Evolutionary conservation across 371 early-diverging fungal species (phyloP), one percentile per base, ranked within the genome.

Genomic region (Dichotomocladium elegans): DNA sequence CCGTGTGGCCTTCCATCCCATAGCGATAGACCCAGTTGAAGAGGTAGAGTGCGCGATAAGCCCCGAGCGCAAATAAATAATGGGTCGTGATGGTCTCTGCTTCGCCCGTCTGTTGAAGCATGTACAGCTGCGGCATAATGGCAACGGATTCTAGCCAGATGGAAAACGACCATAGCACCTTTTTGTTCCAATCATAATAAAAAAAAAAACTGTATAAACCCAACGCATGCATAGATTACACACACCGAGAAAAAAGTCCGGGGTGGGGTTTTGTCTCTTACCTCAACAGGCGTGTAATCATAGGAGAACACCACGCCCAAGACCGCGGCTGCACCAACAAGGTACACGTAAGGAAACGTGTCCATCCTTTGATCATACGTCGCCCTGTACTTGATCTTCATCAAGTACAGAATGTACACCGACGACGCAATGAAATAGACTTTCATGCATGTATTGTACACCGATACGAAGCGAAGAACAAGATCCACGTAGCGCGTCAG

Each of bases 71-170:
- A 72, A 98, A 94, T 43, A 99, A 73, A 72, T 99, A 99, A 65
- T 96, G 98, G 3, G 94, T 88, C 2, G 99, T 99, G 60, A 99
- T 96, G 9, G 94, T 95, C 61, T 99, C 99, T 11, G 98, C 98
- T 68, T 99, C 99, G 24, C 98, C 98, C 2, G 96, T 96, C 55
- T 94, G 87, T 22, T 94, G 89, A 44, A 99, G 74, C 85, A 94
- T 92, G 64, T 94, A 94, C 25, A 99, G 82, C 71, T 99, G 99
- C 15, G 99, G 99, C 45, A 99, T 66, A 72, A 99, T 99, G 4
- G 99, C 97, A 0, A 98, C 95, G 4, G 95, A 79, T 68, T 99
- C 99, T 34, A 99, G 81, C 66, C 91, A 94, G 48, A 99, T 87
- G 11, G 99, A 98, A 68, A 96, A 97, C 2, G 92, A 81, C 95